phyloP scores from a whole-genome alignment of 257 asterid genomes.

The Schizonepeta tenuifolia region DNA sequence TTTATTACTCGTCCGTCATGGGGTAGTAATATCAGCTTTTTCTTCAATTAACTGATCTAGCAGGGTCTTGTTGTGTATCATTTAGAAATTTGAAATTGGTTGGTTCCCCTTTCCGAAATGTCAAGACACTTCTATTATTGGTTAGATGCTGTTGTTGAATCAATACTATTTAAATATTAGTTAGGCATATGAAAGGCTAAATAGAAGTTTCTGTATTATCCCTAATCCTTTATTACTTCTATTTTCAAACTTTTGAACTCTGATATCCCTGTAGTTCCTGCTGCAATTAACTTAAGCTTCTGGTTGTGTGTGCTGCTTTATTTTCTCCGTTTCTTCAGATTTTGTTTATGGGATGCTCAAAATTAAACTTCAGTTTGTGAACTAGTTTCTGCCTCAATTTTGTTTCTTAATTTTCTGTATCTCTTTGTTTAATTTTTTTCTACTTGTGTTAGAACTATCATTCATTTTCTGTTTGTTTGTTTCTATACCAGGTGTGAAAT shows the following conservation, averaged over 20 bases:
- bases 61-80: neutral
- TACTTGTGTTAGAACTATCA: slow-evolving; percentile 1
- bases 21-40: slow-evolving; percentile 16
- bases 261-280: neutral
- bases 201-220: neutral
- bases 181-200: neutral
- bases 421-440: neutral
- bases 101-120: slow-evolving; percentile 18
- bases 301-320: neutral
- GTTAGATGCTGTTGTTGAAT: neutral
- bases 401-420: neutral
- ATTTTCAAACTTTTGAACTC: neutral
- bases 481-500: slow-evolving; percentile 8
- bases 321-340: neutral
- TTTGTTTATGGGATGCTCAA: neutral
- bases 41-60: neutral
- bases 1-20: neutral
- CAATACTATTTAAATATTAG: neutral
- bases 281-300: slow-evolving; percentile 13
- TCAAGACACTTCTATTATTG: neutral
- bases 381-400: neutral
- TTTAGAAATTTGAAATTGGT: slow-evolving; percentile 1
- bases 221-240: neutral
- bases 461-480: neutral
- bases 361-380: neutral